Percentiles rank a stretch among this genome's conserved stretches.
Conservation (phyloP, 306 rosid species). For the Dalbergia cultrata region DNA sequence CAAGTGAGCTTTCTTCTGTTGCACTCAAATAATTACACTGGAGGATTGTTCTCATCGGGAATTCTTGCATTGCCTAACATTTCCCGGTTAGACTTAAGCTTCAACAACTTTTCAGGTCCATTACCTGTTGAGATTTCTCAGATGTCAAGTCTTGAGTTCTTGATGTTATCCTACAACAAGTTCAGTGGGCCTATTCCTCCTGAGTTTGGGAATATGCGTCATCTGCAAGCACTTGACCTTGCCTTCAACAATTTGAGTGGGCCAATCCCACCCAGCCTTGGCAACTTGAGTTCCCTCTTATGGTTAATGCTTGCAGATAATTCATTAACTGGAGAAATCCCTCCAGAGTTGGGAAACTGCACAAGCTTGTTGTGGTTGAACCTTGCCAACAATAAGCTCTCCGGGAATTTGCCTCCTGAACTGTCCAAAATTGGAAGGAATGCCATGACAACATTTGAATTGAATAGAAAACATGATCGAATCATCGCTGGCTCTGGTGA, state of each 20-base stretch:
- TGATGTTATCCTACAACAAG: constrained; percentile 75
- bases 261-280: constrained; percentile 76
- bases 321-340: constrained; percentile 72
- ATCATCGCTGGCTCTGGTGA: constrained; percentile 82
- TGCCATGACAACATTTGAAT: constrained; percentile 68
- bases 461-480: constrained; percentile 39
- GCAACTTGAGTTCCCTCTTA: constrained; percentile 78
- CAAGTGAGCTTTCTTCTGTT: constrained; percentile 74
- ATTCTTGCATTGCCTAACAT: constrained; percentile 72
- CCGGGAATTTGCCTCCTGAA: constrained; percentile 75
- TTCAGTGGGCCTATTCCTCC: constrained; percentile 79
- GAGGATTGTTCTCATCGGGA: constrained; percentile 77
- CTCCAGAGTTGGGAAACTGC: constrained; percentile 80
- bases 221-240: constrained; percentile 86
- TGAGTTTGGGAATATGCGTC: constrained; percentile 61
- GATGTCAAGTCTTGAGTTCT: constrained; percentile 68
- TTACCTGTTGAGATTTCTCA: constrained; percentile 74
- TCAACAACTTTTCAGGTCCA: constrained; percentile 79
- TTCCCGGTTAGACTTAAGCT: constrained; percentile 70
- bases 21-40: constrained; percentile 73
- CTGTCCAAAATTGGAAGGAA: constrained; percentile 70
- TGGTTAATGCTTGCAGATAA: constrained; percentile 97
- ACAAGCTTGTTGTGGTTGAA: constrained; percentile 90
- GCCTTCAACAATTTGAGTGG: constrained; percentile 75
- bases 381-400: constrained; percentile 81